Percentiles rank a stretch among this genome's conserved stretches.
Conservation (phyloP, 2,329 filamentous ascomycete species). For the Verticillium klebahnii region DNA sequence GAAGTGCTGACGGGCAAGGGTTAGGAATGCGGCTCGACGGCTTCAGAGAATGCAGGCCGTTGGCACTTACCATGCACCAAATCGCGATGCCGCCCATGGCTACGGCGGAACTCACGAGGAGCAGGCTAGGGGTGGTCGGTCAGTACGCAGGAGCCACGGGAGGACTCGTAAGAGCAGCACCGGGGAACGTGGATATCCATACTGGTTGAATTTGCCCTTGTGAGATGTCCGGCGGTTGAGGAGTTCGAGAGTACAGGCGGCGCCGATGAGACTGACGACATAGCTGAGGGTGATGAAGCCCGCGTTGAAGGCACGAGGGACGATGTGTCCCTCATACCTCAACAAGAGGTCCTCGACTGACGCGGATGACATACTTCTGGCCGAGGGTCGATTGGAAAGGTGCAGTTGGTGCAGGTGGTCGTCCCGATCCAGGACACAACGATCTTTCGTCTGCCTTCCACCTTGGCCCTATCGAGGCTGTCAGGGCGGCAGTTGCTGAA, state of each 20-base stretch:
- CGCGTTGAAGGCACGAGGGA: slow-evolving; percentile 45
- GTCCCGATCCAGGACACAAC: background rate
- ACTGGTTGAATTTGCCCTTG: slow-evolving; percentile 67
- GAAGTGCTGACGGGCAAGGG: slow-evolving; percentile 57
- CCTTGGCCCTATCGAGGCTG: background rate
- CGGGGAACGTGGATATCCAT: slow-evolving; percentile 18
- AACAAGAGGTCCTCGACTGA: slow-evolving; percentile 24
- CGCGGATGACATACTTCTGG: slow-evolving; percentile 4
- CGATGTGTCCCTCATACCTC: slow-evolving; percentile 38
- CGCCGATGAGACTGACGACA: slow-evolving; percentile 72
- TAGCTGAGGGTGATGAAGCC: slow-evolving; percentile 70
- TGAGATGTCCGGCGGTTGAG: slow-evolving; percentile 71
- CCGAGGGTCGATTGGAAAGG: background rate
- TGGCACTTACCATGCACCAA: slow-evolving; percentile 59
- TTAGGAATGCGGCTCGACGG: slow-evolving; percentile 21
- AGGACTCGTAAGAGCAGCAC: background rate
- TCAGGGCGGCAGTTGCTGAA: background rate
- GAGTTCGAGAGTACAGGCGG: slow-evolving; percentile 74
- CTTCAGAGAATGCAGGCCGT: slow-evolving; percentile 31
- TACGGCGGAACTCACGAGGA: slow-evolving; percentile 60
- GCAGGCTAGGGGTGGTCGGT: slow-evolving; percentile 38
- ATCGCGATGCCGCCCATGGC: slow-evolving; percentile 72
- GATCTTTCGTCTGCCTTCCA: background rate
- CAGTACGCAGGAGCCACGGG: background rate
- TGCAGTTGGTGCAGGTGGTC: background rate